A percentile compares a stretch with the other conserved stretches of the same genome.
Evolutionary conservation across 2,329 filamentous ascomycete species (phyloP).

Genomic region (Raffaelea arxii): DNA sequence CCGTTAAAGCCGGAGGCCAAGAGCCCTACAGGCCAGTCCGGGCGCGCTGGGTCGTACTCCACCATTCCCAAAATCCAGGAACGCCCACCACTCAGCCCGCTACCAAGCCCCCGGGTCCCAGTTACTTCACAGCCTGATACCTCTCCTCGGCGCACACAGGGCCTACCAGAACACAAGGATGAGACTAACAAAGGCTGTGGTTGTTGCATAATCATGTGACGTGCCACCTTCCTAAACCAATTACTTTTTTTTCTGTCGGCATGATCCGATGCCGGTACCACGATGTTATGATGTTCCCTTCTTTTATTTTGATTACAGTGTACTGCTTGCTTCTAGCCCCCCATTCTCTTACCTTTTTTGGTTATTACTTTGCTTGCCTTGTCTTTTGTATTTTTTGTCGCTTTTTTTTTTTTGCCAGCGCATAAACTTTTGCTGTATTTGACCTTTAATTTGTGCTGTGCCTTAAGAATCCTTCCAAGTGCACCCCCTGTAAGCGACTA

Average conservation of each 20-base stretch:
- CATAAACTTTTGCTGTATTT: too few relatives aligned
- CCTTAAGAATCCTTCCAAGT: too few relatives aligned
- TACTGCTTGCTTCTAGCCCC: background rate
- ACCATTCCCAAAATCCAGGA: conserved; percentile 53
- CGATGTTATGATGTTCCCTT: background rate
- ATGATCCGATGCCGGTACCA: too few relatives aligned
- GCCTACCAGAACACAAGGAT: conserved; percentile 32
- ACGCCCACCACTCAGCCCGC: conserved; percentile 26
- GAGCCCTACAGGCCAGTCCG: conserved; percentile 35
- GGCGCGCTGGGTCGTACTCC: conserved; percentile 44
- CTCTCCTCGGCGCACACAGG: conserved; percentile 33
- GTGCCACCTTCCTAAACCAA: too few relatives aligned
- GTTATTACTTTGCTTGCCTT: background rate
- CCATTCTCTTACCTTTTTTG: background rate
- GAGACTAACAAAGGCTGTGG: conserved; percentile 48
- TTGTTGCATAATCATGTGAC: conserved; percentile 69
- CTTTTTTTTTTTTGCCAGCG: too few relatives aligned
- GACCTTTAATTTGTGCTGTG: too few relatives aligned
- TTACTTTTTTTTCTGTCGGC: background rate
- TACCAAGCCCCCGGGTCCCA: conserved; percentile 37
- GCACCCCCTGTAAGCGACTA: too few relatives aligned
- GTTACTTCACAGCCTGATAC: too few relatives aligned
- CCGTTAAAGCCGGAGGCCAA: conserved; percentile 43
- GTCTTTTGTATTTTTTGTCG: background rate
- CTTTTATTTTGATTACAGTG: background rate